A percentile compares a stretch with the other conserved stretches of the same genome.
phyloP scores from a whole-genome alignment of 768 basidiomycete species.

The Psilocybe tampanensis region DNA sequence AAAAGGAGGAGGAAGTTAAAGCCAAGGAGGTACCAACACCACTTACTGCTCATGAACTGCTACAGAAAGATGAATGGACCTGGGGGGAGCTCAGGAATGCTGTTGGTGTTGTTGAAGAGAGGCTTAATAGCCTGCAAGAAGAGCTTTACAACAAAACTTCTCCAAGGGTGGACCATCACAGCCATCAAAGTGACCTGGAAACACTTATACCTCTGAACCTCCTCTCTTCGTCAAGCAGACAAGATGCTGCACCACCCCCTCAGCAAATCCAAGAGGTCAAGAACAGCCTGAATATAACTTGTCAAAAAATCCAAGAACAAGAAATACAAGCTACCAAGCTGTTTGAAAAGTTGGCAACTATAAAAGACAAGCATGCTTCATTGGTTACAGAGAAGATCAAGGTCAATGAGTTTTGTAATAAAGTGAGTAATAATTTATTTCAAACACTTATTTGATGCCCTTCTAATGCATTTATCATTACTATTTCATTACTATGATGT shows the following conservation, averaged over 20 bases:
- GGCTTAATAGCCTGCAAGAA: constrained; percentile 15
- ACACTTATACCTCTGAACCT: neutral
- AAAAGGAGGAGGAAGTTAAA: constrained; percentile 5
- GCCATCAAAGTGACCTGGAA: neutral
- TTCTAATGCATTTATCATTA: neutral
- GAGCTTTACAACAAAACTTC: constrained; percentile 18
- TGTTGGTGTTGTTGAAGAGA: constrained; percentile 2
- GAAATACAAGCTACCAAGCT: constrained; percentile 11
- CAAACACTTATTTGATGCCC: neutral
- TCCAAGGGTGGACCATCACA: constrained; percentile 34
- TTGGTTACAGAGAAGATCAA: constrained; percentile 40
- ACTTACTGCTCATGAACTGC: constrained; percentile 12
- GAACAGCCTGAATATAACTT: neutral
- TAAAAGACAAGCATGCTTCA: constrained; percentile 27
- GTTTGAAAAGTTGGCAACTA: constrained; percentile 21
- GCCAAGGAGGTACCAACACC: neutral
- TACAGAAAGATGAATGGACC: constrained; percentile 17
- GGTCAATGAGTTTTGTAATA: constrained; percentile 33
- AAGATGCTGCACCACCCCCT: neutral
- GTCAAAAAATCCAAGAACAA: neutral
- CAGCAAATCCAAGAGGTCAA: neutral
- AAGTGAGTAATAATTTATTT: constrained; percentile 14
- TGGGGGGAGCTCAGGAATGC: constrained; percentile 24
- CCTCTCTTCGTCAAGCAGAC: neutral
- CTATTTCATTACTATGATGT: too few species aligned